Evolutionary conservation across 2,329 filamentous ascomycete species (phyloP).

Genomic region (Alternaria sp.): DNA sequence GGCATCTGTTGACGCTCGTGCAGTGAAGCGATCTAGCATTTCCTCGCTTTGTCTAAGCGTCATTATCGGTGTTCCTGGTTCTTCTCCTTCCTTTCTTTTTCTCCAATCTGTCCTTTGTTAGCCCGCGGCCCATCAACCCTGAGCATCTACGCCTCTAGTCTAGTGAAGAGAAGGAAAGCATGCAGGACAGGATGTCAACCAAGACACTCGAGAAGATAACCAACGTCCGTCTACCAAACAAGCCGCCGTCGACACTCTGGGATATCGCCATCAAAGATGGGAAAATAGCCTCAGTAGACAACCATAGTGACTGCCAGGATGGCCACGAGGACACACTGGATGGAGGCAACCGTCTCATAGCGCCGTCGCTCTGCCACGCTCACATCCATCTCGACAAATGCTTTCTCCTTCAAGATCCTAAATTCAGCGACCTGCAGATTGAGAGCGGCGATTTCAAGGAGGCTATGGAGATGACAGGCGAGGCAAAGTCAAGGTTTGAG

Average conservation of each 20-base stretch:
- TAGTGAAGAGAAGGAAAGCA: constrained; percentile 7
- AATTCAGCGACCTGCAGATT: constrained; percentile 68
- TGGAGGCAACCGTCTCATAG: constrained; percentile 53
- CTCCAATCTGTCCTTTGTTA: too few relatives aligned
- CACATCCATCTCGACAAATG: constrained; percentile 77
- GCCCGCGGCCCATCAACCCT: neutral
- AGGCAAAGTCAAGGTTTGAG: constrained; percentile 71
- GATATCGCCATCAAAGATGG: constrained; percentile 48
- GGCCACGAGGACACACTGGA: constrained; percentile 50
- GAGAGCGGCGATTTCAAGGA: constrained; percentile 69
- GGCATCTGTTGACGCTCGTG: constrained; percentile 17
- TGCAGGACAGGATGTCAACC: constrained; percentile 15
- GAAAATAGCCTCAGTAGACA: constrained; percentile 43
- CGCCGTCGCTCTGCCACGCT: constrained; percentile 71
- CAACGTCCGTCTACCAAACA: constrained; percentile 46
- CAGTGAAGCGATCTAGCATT: constrained; percentile 13
- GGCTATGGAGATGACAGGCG: constrained; percentile 65
- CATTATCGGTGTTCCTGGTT: constrained; percentile 17
- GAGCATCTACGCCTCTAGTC: neutral
- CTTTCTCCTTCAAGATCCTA: constrained; percentile 66
- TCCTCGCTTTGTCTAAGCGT: constrained; percentile 18
- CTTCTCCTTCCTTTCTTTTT: constrained; percentile 38
- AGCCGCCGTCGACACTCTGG: constrained; percentile 44
- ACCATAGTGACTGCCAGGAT: constrained; percentile 29
- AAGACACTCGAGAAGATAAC: constrained; percentile 38